These are phyloP conservation scores for Hericium erinaceus DNA, from an alignment of 768 basidiomycete species.

Conservation along the genomic window DNA sequence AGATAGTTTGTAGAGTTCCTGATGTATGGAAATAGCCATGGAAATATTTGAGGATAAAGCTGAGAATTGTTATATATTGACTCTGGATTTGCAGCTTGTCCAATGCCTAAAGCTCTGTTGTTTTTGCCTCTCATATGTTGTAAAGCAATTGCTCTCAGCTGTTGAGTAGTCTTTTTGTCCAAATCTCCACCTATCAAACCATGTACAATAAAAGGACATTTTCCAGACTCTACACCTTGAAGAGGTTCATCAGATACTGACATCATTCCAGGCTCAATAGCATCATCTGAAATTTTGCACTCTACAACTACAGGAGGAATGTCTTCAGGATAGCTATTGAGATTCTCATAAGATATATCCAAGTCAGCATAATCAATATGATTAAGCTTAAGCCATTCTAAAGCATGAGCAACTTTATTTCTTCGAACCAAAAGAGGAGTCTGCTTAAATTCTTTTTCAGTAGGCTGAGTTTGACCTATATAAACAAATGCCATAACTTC, in stretches of 20 bases:
- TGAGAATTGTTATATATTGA: constrained; percentile 10
- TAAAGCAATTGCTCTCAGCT: background rate
- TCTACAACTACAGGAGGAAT: background rate
- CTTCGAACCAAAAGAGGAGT: constrained; percentile 17
- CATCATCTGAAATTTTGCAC: background rate
- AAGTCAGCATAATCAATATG: constrained; percentile 11
- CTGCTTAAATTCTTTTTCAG: constrained; percentile 18
- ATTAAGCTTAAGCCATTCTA: constrained; percentile 16
- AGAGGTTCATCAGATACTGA: background rate
- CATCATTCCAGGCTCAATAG: background rate
- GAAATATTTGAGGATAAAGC: constrained; percentile 11
- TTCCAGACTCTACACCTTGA: background rate
- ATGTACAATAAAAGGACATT: constrained; percentile 7
- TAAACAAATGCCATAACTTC: constrained; percentile 22
- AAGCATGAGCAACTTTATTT: constrained; percentile 9
- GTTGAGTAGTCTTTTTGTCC: background rate
- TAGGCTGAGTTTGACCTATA: constrained; percentile 20
- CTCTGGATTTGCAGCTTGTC: background rate
- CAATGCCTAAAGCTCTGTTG: constrained; percentile 1
- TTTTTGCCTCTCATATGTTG: constrained; percentile 1
- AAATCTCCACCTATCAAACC: constrained; percentile 1
- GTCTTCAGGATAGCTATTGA: constrained; percentile 3
- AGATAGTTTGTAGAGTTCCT: no score
- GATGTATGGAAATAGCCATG: constrained; percentile 14
- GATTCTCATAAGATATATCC: constrained; percentile 3